phyloP scores from a whole-genome alignment of 495 filamentous ascomycete genomes.

The Ascobolus immersus region DNA sequence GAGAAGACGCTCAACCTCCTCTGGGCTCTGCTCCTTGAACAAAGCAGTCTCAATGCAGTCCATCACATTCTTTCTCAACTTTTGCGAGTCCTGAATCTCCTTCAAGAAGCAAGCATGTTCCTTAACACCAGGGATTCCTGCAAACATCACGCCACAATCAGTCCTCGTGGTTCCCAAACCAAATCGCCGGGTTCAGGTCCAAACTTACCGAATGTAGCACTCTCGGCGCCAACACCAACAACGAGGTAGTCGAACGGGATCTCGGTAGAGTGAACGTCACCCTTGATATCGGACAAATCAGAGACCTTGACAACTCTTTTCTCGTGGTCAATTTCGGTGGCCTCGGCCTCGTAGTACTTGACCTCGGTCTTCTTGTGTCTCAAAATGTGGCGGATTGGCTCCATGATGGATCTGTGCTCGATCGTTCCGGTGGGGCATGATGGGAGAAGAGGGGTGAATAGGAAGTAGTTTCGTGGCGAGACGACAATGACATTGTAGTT shows the following conservation, averaged over 20 bases:
- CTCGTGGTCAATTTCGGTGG: slow-evolving; percentile 84
- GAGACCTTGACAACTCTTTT: slow-evolving; percentile 66
- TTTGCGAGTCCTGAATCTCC: slow-evolving; percentile 85
- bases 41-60: slow-evolving; percentile 95
- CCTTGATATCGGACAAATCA: slow-evolving; percentile 83
- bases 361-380: slow-evolving; percentile 76
- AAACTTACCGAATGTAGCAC: slow-evolving; percentile 71
- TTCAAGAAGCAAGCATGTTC: slow-evolving; percentile 96
- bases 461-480: slow-evolving; percentile 96
- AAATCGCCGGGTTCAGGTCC: not conserved
- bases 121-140: slow-evolving; percentile 70
- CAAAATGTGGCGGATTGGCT: slow-evolving; percentile 83
- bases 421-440: slow-evolving; percentile 93
- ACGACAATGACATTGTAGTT: slow-evolving; percentile 97
- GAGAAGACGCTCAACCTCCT: slow-evolving; percentile 77
- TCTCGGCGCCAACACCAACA: slow-evolving; percentile 88
- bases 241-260: slow-evolving; percentile 97
- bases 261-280: slow-evolving; percentile 55
- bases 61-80: slow-evolving; percentile 95
- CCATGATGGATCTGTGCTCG: slow-evolving; percentile 98
- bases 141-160: slow-evolving; percentile 5
- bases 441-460: slow-evolving; percentile 90
- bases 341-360: slow-evolving; percentile 94
- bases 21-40: slow-evolving; percentile 85
- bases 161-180: slow-evolving; percentile 3